Conservation (phyloP, 176 grass and related monocot species). For the Saccharum officinarum region DNA sequence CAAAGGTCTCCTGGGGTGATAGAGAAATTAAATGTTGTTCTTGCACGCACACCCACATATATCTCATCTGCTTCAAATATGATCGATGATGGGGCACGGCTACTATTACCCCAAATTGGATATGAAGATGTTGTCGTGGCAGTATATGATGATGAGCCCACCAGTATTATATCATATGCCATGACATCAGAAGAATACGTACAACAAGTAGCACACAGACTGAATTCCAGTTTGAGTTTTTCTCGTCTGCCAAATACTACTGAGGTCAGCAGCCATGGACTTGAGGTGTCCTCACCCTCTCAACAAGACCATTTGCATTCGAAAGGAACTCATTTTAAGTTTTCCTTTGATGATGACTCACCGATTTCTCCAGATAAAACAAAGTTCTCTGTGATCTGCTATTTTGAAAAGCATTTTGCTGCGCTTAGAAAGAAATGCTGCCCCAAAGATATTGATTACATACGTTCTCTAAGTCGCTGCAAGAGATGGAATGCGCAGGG, state of each 20-base stretch:
- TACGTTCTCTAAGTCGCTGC: slow-evolving; percentile 87
- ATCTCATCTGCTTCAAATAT: slow-evolving; percentile 55
- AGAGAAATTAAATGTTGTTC: slow-evolving; percentile 68
- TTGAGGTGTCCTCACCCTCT: slow-evolving; percentile 34
- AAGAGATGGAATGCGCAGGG: slow-evolving; percentile 94
- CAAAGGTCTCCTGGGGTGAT: slow-evolving; percentile 64
- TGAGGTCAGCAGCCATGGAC: slow-evolving; percentile 29
- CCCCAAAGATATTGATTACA: slow-evolving; percentile 78
- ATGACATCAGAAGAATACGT: slow-evolving; percentile 69
- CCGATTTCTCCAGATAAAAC: slow-evolving; percentile 73
- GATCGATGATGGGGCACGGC: slow-evolving; percentile 61
- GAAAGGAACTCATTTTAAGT: slow-evolving; percentile 70
- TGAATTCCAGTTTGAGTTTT: slow-evolving; percentile 50
- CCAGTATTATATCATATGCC: slow-evolving; percentile 90
- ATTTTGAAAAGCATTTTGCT: slow-evolving; percentile 90
- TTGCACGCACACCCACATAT: slow-evolving; percentile 52
- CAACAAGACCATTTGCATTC: slow-evolving; percentile 45
- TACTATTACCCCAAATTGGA: slow-evolving; percentile 69
- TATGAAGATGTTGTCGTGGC: slow-evolving; percentile 60
- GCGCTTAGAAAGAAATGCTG: slow-evolving; percentile 77
- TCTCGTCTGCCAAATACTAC: slow-evolving; percentile 34
- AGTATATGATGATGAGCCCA: slow-evolving; percentile 97
- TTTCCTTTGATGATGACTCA: slow-evolving; percentile 81
- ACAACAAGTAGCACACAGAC: slow-evolving; percentile 34
- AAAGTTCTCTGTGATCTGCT: slow-evolving; percentile 84